Evolutionary conservation across 2,329 filamentous ascomycete species (phyloP).

Genomic region (Hypoxylon sp.): DNA sequence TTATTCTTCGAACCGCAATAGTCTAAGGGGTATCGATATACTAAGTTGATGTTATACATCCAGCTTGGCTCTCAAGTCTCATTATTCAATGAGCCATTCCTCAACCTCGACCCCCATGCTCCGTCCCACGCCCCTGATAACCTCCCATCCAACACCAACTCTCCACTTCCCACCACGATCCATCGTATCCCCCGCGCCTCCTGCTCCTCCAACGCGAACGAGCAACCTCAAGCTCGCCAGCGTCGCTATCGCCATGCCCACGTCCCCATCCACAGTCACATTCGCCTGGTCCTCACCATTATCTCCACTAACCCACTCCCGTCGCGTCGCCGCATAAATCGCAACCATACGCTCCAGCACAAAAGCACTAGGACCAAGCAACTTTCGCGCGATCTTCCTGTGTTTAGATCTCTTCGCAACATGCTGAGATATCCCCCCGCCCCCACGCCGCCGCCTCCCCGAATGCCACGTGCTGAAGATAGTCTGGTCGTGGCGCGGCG

Average conservation of each 20-base stretch:
- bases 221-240: slow-evolving; percentile 79
- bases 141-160: slow-evolving; percentile 85
- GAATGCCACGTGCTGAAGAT: slow-evolving; percentile 82
- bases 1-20: slow-evolving; percentile 8
- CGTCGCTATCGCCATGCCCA: slow-evolving; percentile 78
- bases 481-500: slow-evolving; percentile 77
- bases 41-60: neutral
- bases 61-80: neutral
- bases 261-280: slow-evolving; percentile 66
- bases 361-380: slow-evolving; percentile 83
- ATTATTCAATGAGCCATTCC: slow-evolving; percentile 79
- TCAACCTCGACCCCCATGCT: slow-evolving; percentile 84
- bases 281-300: slow-evolving; percentile 57
- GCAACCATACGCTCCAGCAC: slow-evolving; percentile 83
- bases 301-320: slow-evolving; percentile 64
- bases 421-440: slow-evolving; percentile 52
- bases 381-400: slow-evolving; percentile 81
- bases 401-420: slow-evolving; percentile 51
- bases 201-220: slow-evolving; percentile 76
- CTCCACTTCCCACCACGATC: slow-evolving; percentile 82
- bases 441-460: slow-evolving; percentile 67
- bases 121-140: slow-evolving; percentile 77
- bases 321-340: slow-evolving; percentile 78
- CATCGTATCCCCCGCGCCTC: slow-evolving; percentile 76
- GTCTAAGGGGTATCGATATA: slow-evolving; percentile 21